Base-by-base conservation (phyloP, 352 stramenopile species). In the Albugo laibachii region DNA sequence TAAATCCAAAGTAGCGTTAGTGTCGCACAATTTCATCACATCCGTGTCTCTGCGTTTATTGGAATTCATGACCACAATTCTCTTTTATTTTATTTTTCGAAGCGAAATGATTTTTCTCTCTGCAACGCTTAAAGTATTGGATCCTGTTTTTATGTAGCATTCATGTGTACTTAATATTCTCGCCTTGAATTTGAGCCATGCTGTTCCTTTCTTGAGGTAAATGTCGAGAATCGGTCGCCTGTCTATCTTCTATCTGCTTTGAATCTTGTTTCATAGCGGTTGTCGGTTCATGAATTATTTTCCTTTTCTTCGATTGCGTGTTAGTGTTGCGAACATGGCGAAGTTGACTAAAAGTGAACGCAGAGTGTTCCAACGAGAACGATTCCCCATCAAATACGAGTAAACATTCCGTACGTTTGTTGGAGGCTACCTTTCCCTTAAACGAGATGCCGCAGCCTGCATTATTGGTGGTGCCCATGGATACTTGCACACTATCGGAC, bases 21-120 rank as follows among this genome's bases (percentile, higher is more conserved):
- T 15, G 11, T 49, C 65, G 50, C 50, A 89, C 70, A 93, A 73
- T 63, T 93, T 93, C 80, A 93, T 93, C 60, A 93, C 76, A 58
- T 93, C 80, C 40, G 68, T 88, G 53, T 91, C 78, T 48, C 76
- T 73, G 47, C 80, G 77, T 56, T 84, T 87, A 58, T 81, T 89
- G 3, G 8, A 31, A 31, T 31, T 31, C 24, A 31, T 31, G 24
- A 31, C 24, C 24, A 31, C 24, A 31, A 31, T 31, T 31, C 24
- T 31, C 24, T 31, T 31, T 31, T 31, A 31, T 31, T 10, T 31
- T 31, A 31, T 31, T 31, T 31, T 31, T 8, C 3, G 8, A 31
- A 31, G 24, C 8, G 24, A 31, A 31, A 31, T 8, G 8, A 31
- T 31, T 3, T 10, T 31, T 31, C 8, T 31, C 24, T 31, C 24